Base-by-base conservation (phyloP, 441 rosid species). In the Jatropha multifida region DNA sequence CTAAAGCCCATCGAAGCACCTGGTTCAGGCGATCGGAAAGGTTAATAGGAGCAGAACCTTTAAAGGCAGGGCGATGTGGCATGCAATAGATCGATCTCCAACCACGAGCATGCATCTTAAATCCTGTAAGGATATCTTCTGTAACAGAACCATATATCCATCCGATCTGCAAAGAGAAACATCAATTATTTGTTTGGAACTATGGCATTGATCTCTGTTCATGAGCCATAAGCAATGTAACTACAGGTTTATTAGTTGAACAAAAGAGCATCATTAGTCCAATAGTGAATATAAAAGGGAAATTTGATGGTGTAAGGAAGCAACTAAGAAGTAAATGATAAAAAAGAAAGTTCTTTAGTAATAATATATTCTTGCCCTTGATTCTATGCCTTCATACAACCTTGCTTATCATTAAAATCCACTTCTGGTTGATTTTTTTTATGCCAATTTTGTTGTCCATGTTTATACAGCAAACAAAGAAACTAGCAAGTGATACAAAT, bases 101-200 rank as follows among this genome's bases (percentile, higher is more conserved):
- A 52, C 99, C 99, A 38, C 98, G 97, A 58, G 98, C 98, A 81
- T 96, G 99, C 99, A 96, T 96, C 87, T 96, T 94, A 84, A 94
- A 96, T 83, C 99, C 99, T 15, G 98, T 96, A 71, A 96, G 87
- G 80, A 96, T 96, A 90, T 94, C 98, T 85, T 96, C 98, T 56
- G 97, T 96, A 26, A 96, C 99, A 20, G 99, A 96, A 80, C 99
- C 99, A 81, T 96, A 96, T 59, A 96, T 96, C 99, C 99, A 96
- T 74, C 99, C 99, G 73, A 96, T 94, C 99, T 96, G 88, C 87
- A 83, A 63, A 74, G 64, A 17, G 58, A 73, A 75, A 69, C 17
- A 75, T 7, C 65, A 26, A 74, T 18, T 74, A 63, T 73, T 69
- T 54, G 42, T 63, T 7, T 41, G 67, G 42, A 64, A 60, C 17